Evolutionary conservation across 2,329 filamentous ascomycete species (phyloP).

Genomic region (Bipolaris bicolor): DNA sequence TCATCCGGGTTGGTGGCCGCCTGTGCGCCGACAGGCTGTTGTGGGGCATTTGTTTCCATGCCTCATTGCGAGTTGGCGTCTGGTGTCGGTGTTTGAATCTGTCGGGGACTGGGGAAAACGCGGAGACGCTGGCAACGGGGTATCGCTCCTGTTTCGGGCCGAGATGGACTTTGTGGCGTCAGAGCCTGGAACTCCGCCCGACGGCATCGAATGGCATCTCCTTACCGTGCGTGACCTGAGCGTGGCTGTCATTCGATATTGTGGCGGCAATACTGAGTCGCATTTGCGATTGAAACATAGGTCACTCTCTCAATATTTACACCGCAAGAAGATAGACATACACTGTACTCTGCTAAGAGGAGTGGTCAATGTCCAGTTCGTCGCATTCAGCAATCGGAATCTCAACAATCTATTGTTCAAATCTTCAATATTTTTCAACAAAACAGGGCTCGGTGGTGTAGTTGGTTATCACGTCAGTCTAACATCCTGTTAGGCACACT

Average conservation of each 20-base stretch:
- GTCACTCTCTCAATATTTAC: too few species aligned
- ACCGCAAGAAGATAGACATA: too few species aligned
- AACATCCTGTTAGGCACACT: slow-evolving; percentile 38
- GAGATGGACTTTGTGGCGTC: background rate
- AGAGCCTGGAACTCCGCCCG: background rate
- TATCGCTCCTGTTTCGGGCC: slow-evolving; percentile 14
- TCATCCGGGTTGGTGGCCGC: slow-evolving; percentile 17
- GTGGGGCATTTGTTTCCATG: slow-evolving; percentile 21
- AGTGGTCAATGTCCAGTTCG: too few species aligned
- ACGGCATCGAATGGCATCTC: background rate
- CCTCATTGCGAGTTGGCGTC: slow-evolving; percentile 15
- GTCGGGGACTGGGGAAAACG: slow-evolving; percentile 18
- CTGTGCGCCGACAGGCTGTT: slow-evolving; percentile 18
- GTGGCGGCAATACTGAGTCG: background rate
- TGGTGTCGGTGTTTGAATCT: slow-evolving; percentile 21
- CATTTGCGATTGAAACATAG: too few species aligned
- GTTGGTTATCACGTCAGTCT: slow-evolving; percentile 57
- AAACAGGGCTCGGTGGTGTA: slow-evolving; percentile 48
- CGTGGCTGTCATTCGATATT: background rate
- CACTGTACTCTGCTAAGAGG: too few species aligned
- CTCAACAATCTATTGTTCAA: background rate
- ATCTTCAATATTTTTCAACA: background rate
- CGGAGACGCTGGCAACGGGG: slow-evolving; percentile 15
- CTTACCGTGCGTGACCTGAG: background rate
- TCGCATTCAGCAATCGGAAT: too few species aligned